Evolutionary conservation across 805 yeast species (phyloP), one percentile per base, ranked within the genome.

Genomic region (Candida mattraensis): DNA sequence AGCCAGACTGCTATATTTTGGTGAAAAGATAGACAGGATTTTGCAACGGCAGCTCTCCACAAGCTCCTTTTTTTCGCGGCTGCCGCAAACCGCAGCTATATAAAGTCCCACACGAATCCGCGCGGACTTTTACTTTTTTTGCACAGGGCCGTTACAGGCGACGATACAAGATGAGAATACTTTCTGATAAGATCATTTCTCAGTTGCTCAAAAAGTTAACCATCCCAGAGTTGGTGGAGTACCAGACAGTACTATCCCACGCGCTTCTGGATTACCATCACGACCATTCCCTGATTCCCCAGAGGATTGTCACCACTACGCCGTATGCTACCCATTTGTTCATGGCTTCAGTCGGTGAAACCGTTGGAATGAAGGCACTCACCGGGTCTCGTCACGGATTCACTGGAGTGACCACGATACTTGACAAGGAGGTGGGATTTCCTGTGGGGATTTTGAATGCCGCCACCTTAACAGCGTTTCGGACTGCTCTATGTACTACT

Each of bases 311-410:
- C 5, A 53, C 67, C 28, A 47, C 51, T 18, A 55, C 73, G 45
- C 53, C 67, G 28, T 57, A 63, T 42, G 54, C 55, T 10, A 64
- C 72, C 1, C 84, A 80, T 53, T 49, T 80, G 19, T 78, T 76
- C 55, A 80, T 80, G 87, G 83, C 84, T 3, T 73, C 82, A n/a
- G 65, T 74, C 4, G 76, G 77, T 11, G 66, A 70, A 4, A 48
- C 58, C 18, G 78, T 73, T 10, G 87, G 87, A 7, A 62, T 80
- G 48, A 80, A 80, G 58, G 72, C 80, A 0, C 55, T 80, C 14
- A 73, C 77, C 13, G 81, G 79, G 0, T 78, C 83, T 0, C 62
- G 64, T 2, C 56, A 69, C 20, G 87, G 87, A 0, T 78, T 80
- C 48, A 74, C 69, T 18, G 87, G 87, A 1, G 62, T 73, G 5